Base-by-base conservation (phyloP, 495 filamentous ascomycete genomes). In the Penicillium psychrofluorescens region DNA sequence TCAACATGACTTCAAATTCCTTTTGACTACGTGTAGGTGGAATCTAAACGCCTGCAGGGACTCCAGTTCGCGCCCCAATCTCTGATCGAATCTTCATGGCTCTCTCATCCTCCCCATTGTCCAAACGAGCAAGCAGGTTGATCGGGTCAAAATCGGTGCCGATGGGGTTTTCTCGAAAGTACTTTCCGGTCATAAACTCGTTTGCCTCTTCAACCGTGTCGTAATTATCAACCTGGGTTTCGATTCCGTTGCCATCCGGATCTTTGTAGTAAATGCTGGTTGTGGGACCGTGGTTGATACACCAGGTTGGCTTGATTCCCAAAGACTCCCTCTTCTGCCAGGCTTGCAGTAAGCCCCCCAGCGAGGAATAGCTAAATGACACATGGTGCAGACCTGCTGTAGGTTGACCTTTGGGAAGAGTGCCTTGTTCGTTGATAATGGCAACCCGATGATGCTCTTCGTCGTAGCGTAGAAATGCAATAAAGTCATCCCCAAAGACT, bases 381-480 rank as follows among this genome's bases (percentile, higher is more conserved):
- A 73, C 50, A 46, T 73, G 69, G 8, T 67, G 49, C 11, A 73
- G 42, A 1, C 69, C 69, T 0, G 61, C 52, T 35, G 41, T 47
- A 10, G 40, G 41, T 4, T 28, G 37, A 2, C 42, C 35, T 33
- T 56, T 62, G 3, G 51, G 44, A 5, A 10, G 29, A 5, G 50
- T 55, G 1, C 48, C 50, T 0, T 63, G 61, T 9, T 37, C 34
- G 32, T 35, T 36, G 66, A 48, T 29, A 27, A 75, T 51, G 1
- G 67, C 71, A 27, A 75, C 55, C 5, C 71, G 71, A 48, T 75
- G 71, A 43, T 75, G 71, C 45, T 73, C 70, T 0, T 68, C 56
- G 43, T 75, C 71, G 50, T 67, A 75, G 4, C 53, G 49, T 13
- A 75, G 42, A 53, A 72, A 75, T 8, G 61, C 32, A 28, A 70